Evolutionary conservation across 805 yeast genomes (phyloP).

Genomic region (Hanseniaspora osmophila): DNA sequence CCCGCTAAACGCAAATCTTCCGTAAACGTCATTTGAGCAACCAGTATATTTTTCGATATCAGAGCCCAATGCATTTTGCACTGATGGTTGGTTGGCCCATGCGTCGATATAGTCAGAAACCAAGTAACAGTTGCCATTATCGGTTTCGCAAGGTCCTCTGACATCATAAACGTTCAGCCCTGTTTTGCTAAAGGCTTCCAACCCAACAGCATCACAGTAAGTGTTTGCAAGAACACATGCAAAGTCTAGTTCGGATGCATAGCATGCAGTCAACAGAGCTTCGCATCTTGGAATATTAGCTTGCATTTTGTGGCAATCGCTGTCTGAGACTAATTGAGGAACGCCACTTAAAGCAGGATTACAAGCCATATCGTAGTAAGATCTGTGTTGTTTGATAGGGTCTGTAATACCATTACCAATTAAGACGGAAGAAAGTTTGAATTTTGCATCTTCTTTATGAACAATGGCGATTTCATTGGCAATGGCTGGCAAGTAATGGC

Average conservation of each 20-base stretch:
- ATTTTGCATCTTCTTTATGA: conserved; percentile 32
- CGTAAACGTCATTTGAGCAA: conserved; percentile 54
- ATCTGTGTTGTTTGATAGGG: conserved; percentile 60
- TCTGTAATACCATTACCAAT: conserved; percentile 93
- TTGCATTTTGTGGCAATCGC: conserved; percentile 53
- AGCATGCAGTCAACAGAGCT: conserved; percentile 49
- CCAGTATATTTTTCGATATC: conserved; percentile 60
- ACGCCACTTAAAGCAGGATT: conserved; percentile 60
- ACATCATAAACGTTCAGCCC: conserved; percentile 84
- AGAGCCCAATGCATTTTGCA: conserved; percentile 67
- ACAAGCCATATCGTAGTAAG: conserved; percentile 90
- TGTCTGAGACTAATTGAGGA: conserved; percentile 45
- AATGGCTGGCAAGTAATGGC: conserved; percentile 66
- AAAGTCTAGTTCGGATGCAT: conserved; percentile 45
- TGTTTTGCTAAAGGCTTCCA: conserved; percentile 58
- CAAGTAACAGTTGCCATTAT: conserved; percentile 55
- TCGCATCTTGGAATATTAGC: conserved; percentile 51
- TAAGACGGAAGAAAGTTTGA: conserved; percentile 61
- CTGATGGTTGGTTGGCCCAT: conserved; percentile 59
- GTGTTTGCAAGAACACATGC: conserved; percentile 74
- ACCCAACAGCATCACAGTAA: conserved; percentile 59
- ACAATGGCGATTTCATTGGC: conserved; percentile 35
- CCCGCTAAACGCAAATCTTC: conserved; percentile 60
- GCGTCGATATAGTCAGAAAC: conserved; percentile 56
- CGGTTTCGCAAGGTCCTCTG: conserved; percentile 61